These are phyloP conservation scores for Eremothecium gossypii DNA, from an alignment of 1,139 yeast species.

Conservation along the genomic window DNA sequence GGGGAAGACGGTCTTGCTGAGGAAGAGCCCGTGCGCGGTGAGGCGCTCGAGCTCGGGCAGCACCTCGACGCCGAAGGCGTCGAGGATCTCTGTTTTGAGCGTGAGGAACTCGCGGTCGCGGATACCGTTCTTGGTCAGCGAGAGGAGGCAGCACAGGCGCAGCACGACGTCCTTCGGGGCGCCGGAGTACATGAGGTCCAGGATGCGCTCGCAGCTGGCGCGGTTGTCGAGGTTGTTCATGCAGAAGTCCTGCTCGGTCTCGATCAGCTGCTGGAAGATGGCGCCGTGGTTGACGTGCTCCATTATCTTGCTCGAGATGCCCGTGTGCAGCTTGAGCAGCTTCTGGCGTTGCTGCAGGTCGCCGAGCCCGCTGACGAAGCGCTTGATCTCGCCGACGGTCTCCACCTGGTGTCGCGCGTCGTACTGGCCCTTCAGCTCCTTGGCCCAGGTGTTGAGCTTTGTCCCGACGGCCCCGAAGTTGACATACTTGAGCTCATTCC, in stretches of 20 bases:
- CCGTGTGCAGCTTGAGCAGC: slow-evolving; percentile 64
- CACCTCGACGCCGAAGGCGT: slow-evolving; percentile 23
- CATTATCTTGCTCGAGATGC: slow-evolving; percentile 61
- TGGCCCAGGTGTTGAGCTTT: slow-evolving; percentile 60
- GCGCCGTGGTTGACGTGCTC: slow-evolving; percentile 38
- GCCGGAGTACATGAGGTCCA: slow-evolving; percentile 22
- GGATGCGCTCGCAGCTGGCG: slow-evolving; percentile 16
- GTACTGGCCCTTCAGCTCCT: slow-evolving; percentile 58
- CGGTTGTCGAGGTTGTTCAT: slow-evolving; percentile 19
- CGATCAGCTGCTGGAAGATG: slow-evolving; percentile 47
- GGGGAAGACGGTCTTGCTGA: slow-evolving; percentile 12
- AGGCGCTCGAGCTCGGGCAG: slow-evolving; percentile 21
- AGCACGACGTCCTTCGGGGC: slow-evolving; percentile 13
- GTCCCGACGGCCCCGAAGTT: slow-evolving; percentile 80
- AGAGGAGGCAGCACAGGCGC: slow-evolving; percentile 20
- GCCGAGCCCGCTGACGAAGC: slow-evolving; percentile 63
- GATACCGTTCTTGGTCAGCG: slow-evolving; percentile 22
- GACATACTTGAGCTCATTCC: slow-evolving; percentile 47
- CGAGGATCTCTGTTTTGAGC: slow-evolving; percentile 22
- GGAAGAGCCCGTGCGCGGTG: slow-evolving; percentile 16
- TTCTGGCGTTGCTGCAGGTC: slow-evolving; percentile 60
- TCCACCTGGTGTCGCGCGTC: slow-evolving; percentile 52
- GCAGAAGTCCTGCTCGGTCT: slow-evolving; percentile 52
- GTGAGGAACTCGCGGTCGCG: slow-evolving; percentile 23
- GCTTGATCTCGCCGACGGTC: slow-evolving; percentile 57